Evolutionary conservation across 2,329 filamentous ascomycete species (phyloP), one percentile per base, ranked within the genome.

Genomic region (Fusarium solani-melongenae): DNA sequence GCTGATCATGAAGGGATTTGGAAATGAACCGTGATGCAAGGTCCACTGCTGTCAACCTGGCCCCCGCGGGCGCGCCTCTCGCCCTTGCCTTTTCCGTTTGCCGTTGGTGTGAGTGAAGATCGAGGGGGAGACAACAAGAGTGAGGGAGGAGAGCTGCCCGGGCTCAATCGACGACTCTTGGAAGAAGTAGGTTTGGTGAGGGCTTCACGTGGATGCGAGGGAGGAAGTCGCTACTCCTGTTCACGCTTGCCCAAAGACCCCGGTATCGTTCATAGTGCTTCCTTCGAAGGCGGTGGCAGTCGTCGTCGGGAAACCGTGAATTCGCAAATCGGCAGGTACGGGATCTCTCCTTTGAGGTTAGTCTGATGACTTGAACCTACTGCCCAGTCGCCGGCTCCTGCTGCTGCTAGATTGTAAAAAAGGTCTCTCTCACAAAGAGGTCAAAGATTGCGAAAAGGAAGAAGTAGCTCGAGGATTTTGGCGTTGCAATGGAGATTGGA

Each of bases 1-100:
- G 77, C 73, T 76, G 77, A 78, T 78, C 77, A 76, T 78, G 58
- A 72, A 72, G 62, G 64, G 57, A 71, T 65, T 58, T 73, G 75
- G 77, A 77, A 78, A 77, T 77, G 74, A 78, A 70, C 64, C 41
- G 66, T 71, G 67, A 70, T 66, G 71, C 64, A 63, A 75, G 74
- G 64, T 70, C 77, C 77, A 78, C 77, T 69, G 72, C 46, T 76
- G 71, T 74, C 71, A 73, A 74, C 44, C 61, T 44, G 60, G 51
- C 57, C 67, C 71, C 51, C 49, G 57, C 60, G 71, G 60, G 64
- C 46, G 66, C 69, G 46, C 46, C 46, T 53, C 41, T 64, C 27
- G 58, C 70, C 69, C 66, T 74, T 66, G 58, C 62, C 44, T 72
- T 55, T 53, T 53, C 10, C 36, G 55, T 36, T 62, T 62, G 57